Percentiles rank a stretch among this genome's conserved stretches.
These are phyloP conservation scores for Colletotrichum cordylinicola DNA, from an alignment of 2,329 filamentous ascomycete genomes.

Conservation along the genomic window DNA sequence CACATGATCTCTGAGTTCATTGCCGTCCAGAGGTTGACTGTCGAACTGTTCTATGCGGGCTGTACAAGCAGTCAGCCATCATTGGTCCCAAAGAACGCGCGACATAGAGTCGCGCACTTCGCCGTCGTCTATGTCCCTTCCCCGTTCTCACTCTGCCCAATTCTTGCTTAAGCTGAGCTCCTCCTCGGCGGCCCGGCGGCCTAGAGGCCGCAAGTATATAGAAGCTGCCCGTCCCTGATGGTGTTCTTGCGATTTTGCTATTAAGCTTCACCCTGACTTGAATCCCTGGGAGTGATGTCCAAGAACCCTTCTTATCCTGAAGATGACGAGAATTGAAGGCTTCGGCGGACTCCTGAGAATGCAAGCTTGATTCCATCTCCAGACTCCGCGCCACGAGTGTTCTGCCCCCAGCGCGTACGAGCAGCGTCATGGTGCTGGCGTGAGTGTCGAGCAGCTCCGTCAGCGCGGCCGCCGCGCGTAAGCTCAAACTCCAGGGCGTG, in stretches of 20 bases:
- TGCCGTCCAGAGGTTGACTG: neutral
- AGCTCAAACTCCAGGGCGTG: neutral
- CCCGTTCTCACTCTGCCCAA: neutral
- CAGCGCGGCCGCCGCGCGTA: too few relatives aligned
- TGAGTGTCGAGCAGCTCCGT: too few relatives aligned
- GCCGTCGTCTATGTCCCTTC: neutral
- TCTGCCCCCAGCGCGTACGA: neutral
- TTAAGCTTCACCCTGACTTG: neutral
- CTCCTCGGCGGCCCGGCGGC: neutral
- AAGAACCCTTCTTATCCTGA: neutral
- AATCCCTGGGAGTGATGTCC: neutral
- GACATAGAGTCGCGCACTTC: neutral
- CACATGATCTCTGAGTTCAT: too few relatives aligned
- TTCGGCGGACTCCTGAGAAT: neutral
- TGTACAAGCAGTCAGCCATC: neutral
- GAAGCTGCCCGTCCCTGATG: neutral
- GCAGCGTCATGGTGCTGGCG: neutral
- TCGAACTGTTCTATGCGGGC: neutral
- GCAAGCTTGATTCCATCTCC: neutral
- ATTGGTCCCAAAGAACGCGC: neutral
- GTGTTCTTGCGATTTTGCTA: neutral
- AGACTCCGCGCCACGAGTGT: neutral
- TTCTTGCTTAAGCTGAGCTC: neutral
- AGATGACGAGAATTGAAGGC: neutral
- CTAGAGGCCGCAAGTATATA: neutral